These are phyloP conservation scores for Wolfiporia cocos DNA, from an alignment of 1,284 basidiomycete genomes.

Conservation along the genomic window DNA sequence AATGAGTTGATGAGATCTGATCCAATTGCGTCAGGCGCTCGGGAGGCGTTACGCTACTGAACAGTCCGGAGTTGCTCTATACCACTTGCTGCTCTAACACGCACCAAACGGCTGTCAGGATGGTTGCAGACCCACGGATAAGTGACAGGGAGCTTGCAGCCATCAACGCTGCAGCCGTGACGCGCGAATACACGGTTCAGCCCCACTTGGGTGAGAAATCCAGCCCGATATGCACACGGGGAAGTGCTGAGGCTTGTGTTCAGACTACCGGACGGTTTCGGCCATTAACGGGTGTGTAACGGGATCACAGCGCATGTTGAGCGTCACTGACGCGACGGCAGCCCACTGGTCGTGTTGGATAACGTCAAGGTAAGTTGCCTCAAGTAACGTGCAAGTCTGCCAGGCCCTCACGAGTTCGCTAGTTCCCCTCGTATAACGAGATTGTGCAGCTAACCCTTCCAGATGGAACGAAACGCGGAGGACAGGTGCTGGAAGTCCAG, in stretches of 20 bases:
- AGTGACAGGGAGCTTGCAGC: constrained; percentile 73
- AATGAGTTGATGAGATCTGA: too few relatives aligned
- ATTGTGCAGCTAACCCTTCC: constrained; percentile 96
- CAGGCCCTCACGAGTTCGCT: constrained; percentile 8
- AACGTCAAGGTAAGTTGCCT: constrained; percentile 94
- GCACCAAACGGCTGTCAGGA: constrained; percentile 10
- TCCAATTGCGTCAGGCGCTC: constrained; percentile 4
- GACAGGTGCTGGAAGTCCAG: constrained; percentile 97
- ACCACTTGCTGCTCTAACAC: not conserved
- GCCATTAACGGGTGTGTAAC: constrained; percentile 87
- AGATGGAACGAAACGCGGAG: constrained; percentile 92
- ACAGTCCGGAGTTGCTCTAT: not conserved
- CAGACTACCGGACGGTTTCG: constrained; percentile 94
- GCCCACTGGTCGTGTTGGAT: constrained; percentile 93
- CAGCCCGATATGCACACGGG: constrained; percentile 1
- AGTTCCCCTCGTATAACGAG: constrained; percentile 99
- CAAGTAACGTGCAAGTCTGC: too few relatives aligned
- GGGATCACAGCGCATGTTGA: constrained; percentile 5
- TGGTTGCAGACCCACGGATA: constrained; percentile 51
- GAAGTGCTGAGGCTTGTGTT: constrained; percentile 11
- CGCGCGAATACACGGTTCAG: constrained; percentile 77
- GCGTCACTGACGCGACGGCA: constrained; percentile 26
- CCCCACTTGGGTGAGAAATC: constrained; percentile 76
- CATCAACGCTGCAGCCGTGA: constrained; percentile 85
- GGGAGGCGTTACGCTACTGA: not conserved